phyloP scores from a whole-genome alignment of 768 basidiomycete genomes.

The Brasilioporus rufonigricans region DNA sequence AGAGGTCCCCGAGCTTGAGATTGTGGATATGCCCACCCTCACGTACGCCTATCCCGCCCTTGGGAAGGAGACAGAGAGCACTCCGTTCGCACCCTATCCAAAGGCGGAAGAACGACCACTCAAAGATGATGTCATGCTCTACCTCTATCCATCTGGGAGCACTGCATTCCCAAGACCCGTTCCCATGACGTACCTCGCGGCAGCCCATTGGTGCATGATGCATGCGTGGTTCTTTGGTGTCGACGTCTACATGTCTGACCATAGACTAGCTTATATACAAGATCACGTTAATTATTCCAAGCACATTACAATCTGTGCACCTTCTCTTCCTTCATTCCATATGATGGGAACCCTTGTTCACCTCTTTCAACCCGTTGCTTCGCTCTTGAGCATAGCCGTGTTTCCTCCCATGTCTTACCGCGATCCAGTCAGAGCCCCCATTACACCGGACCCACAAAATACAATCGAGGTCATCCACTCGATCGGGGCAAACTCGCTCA shows the following conservation, averaged over 20 bases:
- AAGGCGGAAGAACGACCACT: background rate
- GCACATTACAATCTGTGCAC: slow-evolving; percentile 1
- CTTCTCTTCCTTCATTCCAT: background rate
- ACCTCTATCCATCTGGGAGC: slow-evolving; percentile 50
- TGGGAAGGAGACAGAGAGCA: background rate
- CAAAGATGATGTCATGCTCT: slow-evolving; percentile 29
- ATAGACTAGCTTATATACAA: slow-evolving; percentile 6
- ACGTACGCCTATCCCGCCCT: slow-evolving; percentile 11
- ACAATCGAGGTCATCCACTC: slow-evolving; percentile 15
- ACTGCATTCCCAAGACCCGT: slow-evolving; percentile 26
- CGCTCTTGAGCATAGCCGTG: background rate
- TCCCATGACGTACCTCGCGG: slow-evolving; percentile 29
- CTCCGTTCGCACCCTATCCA: slow-evolving; percentile 8
- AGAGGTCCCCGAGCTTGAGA: slow-evolving; percentile 16
- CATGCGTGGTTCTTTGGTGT: background rate
- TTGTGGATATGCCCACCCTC: slow-evolving; percentile 17
- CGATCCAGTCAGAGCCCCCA: slow-evolving; percentile 8
- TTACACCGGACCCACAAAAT: slow-evolving; percentile 22
- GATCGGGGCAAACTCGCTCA: slow-evolving; percentile 15
- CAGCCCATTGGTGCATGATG: slow-evolving; percentile 27
- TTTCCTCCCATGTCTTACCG: background rate
- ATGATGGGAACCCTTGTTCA: background rate
- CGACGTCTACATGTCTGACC: background rate
- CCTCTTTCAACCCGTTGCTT: background rate
- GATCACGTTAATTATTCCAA: slow-evolving; percentile 6